Percentiles rank a stretch among this genome's conserved stretches.
Conservation (phyloP, 257 asterid genomes). For the Solanum lycopersicoides region DNA sequence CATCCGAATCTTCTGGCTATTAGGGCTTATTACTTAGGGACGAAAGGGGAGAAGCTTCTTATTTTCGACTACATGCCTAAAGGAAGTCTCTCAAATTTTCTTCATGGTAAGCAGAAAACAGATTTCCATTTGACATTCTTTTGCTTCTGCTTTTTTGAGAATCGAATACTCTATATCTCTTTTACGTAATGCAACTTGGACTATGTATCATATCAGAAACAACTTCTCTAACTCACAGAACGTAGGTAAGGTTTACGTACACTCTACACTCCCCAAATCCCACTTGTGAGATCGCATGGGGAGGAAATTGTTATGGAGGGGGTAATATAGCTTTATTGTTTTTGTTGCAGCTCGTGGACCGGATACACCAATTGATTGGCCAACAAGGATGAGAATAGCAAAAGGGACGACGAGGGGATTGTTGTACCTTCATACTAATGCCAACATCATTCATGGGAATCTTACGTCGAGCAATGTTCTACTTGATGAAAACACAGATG, state of each 20-base stretch:
- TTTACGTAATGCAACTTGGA: neutral
- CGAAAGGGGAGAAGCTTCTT: constrained; percentile 92
- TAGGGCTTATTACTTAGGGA: constrained; percentile 83
- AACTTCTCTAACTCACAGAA: neutral
- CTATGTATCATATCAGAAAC: neutral
- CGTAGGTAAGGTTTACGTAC: neutral
- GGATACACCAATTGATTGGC: constrained; percentile 69
- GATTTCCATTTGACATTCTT: neutral
- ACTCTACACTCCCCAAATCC: neutral
- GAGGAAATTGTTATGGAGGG: neutral
- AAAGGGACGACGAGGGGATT: constrained; percentile 77
- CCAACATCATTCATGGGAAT: constrained; percentile 77
- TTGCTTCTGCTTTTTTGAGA: neutral
- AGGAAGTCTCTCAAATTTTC: constrained; percentile 79
- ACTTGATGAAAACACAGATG: constrained; percentile 51
- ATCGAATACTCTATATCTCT: neutral
- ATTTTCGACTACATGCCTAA: constrained; percentile 88
- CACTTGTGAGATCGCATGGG: neutral
- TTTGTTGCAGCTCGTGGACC: constrained; percentile 62
- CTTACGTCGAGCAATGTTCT: constrained; percentile 87
- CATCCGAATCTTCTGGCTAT: constrained; percentile 82
- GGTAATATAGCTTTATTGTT: neutral
- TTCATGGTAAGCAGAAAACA: constrained; percentile 50
- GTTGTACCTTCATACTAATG: constrained; percentile 61
- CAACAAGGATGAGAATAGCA: constrained; percentile 67